Base-by-base conservation (phyloP, 1,139 yeast species). In the Saccharomyces hybrid region DNA sequence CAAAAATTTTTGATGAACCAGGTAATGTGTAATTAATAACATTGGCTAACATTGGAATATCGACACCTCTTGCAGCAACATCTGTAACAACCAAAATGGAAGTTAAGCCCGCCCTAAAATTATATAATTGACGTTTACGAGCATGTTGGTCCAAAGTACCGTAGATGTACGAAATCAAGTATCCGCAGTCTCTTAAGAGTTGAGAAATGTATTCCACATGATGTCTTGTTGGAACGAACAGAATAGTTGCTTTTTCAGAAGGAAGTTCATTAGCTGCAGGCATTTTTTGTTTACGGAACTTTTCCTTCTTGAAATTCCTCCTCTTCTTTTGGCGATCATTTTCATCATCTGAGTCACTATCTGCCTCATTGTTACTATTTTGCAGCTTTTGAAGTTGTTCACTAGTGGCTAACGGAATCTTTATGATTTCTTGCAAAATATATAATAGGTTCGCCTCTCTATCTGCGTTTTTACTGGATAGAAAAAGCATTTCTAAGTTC, bases 61-160 rank as follows among this genome's bases (percentile, higher is more conserved):
- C 99, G 60, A 93, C 91, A 84, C 99, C 99, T 77, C 99, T 87
- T 4, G 99, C 99, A 29, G 99, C 99, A 59, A 93, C 98, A 75
- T 93, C 99, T 1, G 99, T 93, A 54, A 95, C 99, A 7, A 93
- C 97, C 70, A 93, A 72, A 16, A 93, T 71, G 42, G 88, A 82
- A 3, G 97, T 84, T 53, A 87, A 75, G 1, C 98, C 99, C 1
- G 84, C 76, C 65, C 96, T 77, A 72, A 95, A 95, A 64, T 89
- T 84, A 67, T 85, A 80, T 52, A 95, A 76, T 69, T 95, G 99
- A 65, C 87, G 85, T 59, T 86, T 84, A 78, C 99, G 86, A 0
- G 99, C 99, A 61, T 84, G 85, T 69, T 93, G 99, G 70, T 93
- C 99, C 59, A 93, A 78, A 0, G 97, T 81, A 72, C 99, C 99